Evolutionary conservation across 257 asterid genomes (phyloP), one percentile per base, ranked within the genome.

Genomic region (Solanum sitiens): DNA sequence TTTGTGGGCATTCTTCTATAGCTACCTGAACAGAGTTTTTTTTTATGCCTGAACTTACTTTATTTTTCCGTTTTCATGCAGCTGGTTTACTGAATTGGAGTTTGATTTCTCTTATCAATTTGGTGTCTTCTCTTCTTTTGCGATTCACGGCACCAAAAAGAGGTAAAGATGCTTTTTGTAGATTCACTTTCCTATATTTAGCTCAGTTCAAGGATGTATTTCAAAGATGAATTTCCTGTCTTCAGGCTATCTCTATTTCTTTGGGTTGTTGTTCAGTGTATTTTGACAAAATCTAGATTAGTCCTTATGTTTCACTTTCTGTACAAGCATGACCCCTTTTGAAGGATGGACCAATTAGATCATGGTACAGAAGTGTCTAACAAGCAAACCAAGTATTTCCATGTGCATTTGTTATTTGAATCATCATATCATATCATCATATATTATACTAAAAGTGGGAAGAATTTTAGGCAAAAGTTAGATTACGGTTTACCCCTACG

Each of bases 61-160:
- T 82, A 30, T 82, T 11, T 79, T 79, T 39, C 37, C 74, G 25
- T 86, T 44, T 86, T 71, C 47, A 13, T 93, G 94, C 98, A 95
- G 98, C 94, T 91, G 95, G 94, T 21, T 87, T 94, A 79, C 91
- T 93, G 90, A 91, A 93, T 86, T 94, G 98, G 98, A 94, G 97
- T 89, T 91, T 95, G 94, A 93, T 95, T 88, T 94, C 95, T 88
- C 83, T 95, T 77, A 82, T 95, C 90, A 90, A 93, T 92, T 83
- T 95, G 91, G 93, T 91, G 90, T 92, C 95, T 88, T 95, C 97
- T 87, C 94, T 95, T 87, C 73, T 93, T 25, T 83, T 95, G 86
- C 92, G 94, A 86, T 95, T 91, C 86, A 91, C 90, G 85, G 92
- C 94, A 84, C 94, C 94, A 11, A 92, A 94, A 94, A 86, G 96